These are phyloP conservation scores for Dictyophora rubrovolvata DNA, from an alignment of 768 basidiomycete genomes.

Conservation along the genomic window DNA sequence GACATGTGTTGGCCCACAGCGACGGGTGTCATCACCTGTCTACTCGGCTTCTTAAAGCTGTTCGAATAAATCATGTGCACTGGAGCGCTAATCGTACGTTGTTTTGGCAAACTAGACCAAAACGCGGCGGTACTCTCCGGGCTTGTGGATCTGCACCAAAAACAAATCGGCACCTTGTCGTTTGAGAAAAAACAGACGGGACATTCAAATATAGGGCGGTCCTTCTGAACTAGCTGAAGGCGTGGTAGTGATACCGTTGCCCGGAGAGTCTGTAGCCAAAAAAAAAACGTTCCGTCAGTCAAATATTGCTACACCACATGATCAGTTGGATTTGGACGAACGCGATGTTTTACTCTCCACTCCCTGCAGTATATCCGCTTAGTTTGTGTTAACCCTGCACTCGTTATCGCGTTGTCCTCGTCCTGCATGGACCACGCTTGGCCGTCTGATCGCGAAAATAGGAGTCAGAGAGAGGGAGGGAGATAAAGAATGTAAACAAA, in stretches of 20 bases:
- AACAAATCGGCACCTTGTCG: conserved; percentile 2
- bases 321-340: neutral
- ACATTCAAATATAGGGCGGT: conserved; percentile 7
- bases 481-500: too few relatives aligned
- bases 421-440: neutral
- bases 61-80: neutral
- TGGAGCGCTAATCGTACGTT: conserved; percentile 6
- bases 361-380: conserved; percentile 9
- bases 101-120: conserved; percentile 8
- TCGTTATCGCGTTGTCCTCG: neutral
- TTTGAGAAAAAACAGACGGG: conserved; percentile 3
- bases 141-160: conserved; percentile 3
- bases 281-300: neutral
- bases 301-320: neutral
- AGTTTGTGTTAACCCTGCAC: neutral
- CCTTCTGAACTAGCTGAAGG: neutral
- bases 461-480: neutral
- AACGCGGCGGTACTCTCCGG: neutral
- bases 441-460: neutral
- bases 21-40: neutral
- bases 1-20: too few relatives aligned
- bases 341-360: neutral
- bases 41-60: neutral
- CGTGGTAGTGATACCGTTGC: conserved; percentile 7
- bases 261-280: neutral